These are phyloP conservation scores for Citrullus mucosospermus DNA, from an alignment of 306 rosid genomes.

Conservation along the genomic window DNA sequence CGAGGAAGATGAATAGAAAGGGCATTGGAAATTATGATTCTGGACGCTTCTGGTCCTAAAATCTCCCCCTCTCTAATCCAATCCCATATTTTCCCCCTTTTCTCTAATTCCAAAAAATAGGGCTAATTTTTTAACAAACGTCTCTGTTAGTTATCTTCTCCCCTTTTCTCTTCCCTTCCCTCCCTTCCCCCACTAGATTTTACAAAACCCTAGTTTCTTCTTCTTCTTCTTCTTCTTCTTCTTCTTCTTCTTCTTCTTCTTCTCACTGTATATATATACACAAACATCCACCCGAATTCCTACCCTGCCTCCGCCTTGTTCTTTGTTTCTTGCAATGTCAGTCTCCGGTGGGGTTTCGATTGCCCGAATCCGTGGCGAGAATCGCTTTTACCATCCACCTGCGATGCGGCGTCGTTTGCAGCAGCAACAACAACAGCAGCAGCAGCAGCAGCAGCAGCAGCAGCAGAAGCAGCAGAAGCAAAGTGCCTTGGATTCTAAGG, in stretches of 20 bases:
- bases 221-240: background rate
- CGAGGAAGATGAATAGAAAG: background rate
- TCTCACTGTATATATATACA: background rate
- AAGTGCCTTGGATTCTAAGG: constrained; percentile 18
- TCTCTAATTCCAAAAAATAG: background rate
- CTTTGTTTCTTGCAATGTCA: constrained; percentile 34
- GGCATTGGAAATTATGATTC: background rate
- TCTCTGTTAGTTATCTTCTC: background rate
- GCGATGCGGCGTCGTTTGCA: constrained; percentile 54
- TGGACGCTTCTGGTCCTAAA: constrained; percentile 3
- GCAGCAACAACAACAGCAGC: constrained; percentile 6
- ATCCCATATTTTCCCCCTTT: background rate
- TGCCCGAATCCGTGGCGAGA: constrained; percentile 54
- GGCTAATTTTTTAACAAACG: background rate
- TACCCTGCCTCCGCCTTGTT: background rate
- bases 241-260: background rate
- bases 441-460: constrained; percentile 10
- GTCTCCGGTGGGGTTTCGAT: constrained; percentile 53
- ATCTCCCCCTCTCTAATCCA: background rate
- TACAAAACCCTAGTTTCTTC: constrained; percentile 1
- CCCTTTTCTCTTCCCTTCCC: too few species aligned
- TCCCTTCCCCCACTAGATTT: background rate
- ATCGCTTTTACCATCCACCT: constrained; percentile 79
- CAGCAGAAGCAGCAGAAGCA: constrained; percentile 8
- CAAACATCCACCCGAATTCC: background rate